Conservation (phyloP, 345 rosid species). For the Eucalyptus curtisii region DNA sequence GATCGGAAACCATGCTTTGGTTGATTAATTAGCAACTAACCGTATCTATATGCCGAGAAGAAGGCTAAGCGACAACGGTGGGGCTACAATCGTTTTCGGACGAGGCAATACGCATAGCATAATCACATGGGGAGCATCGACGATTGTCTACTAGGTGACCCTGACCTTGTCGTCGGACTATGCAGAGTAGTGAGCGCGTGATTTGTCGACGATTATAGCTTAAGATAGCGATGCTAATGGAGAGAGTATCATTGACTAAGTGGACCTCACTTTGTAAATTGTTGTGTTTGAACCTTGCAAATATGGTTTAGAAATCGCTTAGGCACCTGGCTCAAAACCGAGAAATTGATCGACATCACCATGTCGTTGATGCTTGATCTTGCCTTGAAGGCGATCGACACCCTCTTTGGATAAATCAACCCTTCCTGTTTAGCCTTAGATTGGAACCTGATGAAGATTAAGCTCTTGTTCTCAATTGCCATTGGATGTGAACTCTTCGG, state of each 20-base stretch:
- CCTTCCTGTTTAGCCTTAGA: neutral
- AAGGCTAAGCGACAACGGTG: neutral
- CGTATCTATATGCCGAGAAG: neutral
- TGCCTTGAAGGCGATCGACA: neutral
- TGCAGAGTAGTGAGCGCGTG: neutral
- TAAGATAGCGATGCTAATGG: neutral
- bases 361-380: neutral
- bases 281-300: neutral
- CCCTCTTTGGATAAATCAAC: neutral
- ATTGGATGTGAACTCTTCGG: neutral
- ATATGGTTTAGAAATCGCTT: neutral
- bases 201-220: neutral
- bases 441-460: neutral
- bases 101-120: neutral
- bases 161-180: neutral
- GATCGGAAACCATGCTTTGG: neutral
- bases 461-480: neutral
- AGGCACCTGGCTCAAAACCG: neutral
- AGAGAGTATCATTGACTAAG: neutral
- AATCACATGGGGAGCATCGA: neutral
- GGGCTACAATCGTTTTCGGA: neutral
- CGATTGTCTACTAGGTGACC: neutral
- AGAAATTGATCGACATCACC: neutral
- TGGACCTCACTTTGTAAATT: neutral
- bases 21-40: neutral